phyloP scores from a whole-genome alignment of 768 basidiomycete species.

The Xerocomellus amylosporus region DNA sequence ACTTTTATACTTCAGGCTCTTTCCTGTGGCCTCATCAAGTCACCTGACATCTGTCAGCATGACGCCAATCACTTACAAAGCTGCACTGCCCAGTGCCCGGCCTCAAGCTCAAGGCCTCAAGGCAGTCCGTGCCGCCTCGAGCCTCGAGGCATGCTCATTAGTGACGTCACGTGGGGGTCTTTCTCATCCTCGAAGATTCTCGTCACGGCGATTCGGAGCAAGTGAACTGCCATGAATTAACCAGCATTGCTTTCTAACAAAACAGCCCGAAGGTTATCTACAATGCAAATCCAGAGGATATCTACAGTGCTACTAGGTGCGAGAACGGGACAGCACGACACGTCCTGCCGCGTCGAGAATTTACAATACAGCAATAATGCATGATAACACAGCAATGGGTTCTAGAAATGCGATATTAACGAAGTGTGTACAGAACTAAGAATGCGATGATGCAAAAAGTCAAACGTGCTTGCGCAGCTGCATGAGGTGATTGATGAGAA shows the following conservation, averaged over 20 bases:
- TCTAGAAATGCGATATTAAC: background rate
- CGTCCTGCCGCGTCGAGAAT: no score
- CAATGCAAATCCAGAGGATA: background rate
- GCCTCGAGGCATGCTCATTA: no score
- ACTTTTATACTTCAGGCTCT: background rate
- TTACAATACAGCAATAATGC: background rate
- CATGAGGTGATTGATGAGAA: background rate
- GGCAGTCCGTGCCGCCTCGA: no score
- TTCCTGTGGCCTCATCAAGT: background rate
- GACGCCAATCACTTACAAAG: background rate
- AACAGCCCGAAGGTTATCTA: background rate
- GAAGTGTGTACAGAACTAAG: background rate
- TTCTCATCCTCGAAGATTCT: no score
- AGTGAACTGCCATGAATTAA: background rate
- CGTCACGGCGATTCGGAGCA: no score
- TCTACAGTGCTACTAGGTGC: background rate
- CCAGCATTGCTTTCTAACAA: background rate
- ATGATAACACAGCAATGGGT: background rate
- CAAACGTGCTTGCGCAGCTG: background rate
- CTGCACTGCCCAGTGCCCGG: background rate
- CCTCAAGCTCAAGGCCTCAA: no score
- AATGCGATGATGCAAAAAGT: background rate
- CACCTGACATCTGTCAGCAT: constrained; percentile 7
- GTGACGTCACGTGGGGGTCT: background rate
- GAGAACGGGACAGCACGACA: background rate